Conservation (phyloP, 805 yeast genomes). For the Candida morakotiae region DNA sequence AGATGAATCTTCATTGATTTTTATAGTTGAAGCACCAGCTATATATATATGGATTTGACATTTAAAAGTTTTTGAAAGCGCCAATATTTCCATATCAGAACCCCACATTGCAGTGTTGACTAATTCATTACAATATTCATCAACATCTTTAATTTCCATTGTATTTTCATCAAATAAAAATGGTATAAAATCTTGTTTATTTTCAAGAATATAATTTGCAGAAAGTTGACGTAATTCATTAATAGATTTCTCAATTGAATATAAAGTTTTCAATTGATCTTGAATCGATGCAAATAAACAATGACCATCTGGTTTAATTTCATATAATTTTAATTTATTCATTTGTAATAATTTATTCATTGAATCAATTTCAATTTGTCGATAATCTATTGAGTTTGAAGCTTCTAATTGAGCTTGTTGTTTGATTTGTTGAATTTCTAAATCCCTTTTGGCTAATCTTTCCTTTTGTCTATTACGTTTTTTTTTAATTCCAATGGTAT, state of each 20-base stretch:
- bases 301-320: conserved; percentile 89
- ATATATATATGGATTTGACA: conserved; percentile 74
- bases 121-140: conserved; percentile 63
- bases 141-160: conserved; percentile 57
- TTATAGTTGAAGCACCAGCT: conserved; percentile 68
- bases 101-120: conserved; percentile 92
- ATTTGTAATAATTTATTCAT: conserved; percentile 50
- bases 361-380: conserved; percentile 68
- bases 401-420: conserved; percentile 75
- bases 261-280: conserved; percentile 68
- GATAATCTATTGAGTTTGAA: conserved; percentile 55
- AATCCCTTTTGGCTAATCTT: conserved; percentile 70
- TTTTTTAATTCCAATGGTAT: conserved; percentile 3
- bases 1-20: conserved; percentile 59
- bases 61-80: conserved; percentile 66
- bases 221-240: conserved; percentile 60
- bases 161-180: conserved; percentile 79
- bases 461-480: conserved; percentile 84
- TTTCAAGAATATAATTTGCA: conserved; percentile 57
- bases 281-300: conserved; percentile 84
- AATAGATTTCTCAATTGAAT: conserved; percentile 28
- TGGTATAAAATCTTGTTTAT: conserved; percentile 74
- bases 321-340: conserved; percentile 51
- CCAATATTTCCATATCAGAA: conserved; percentile 86
- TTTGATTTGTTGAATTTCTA: conserved; percentile 56